Percentiles rank a stretch among this genome's conserved stretches.
phyloP scores from a whole-genome alignment of 306 rosid genomes.

The Vigna unguiculata region DNA sequence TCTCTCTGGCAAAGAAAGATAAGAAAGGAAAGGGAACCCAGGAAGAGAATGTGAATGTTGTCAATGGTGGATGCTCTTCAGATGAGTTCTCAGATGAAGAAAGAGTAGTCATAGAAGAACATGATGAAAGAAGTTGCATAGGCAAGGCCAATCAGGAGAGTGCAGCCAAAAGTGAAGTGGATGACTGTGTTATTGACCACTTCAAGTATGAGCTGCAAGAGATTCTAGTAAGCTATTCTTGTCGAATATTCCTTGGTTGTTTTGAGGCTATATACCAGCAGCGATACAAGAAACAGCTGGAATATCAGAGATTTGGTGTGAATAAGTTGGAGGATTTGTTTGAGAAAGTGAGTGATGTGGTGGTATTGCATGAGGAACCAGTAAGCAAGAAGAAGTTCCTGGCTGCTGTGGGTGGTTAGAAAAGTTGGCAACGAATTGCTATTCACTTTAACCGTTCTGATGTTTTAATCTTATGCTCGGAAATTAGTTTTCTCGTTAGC shows the following conservation, averaged over 20 bases:
- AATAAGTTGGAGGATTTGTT: constrained; percentile 76
- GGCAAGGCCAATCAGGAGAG: constrained; percentile 52
- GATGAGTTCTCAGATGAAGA: constrained; percentile 94
- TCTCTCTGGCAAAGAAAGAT: constrained; percentile 67
- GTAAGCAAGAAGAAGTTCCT: constrained; percentile 75
- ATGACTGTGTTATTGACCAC: constrained; percentile 55
- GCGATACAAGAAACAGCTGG: constrained; percentile 80
- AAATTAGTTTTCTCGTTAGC: constrained; percentile 40
- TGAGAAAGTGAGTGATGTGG: constrained; percentile 79
- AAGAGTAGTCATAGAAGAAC: constrained; percentile 69
- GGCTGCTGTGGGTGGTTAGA: constrained; percentile 67
- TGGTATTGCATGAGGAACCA: constrained; percentile 80
- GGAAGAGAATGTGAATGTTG: constrained; percentile 63
- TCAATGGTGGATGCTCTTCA: constrained; percentile 68
- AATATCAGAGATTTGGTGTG: constrained; percentile 69
- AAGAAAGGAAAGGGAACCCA: constrained; percentile 74
- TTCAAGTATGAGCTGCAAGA: constrained; percentile 89
- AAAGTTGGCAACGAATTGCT: constrained; percentile 23
- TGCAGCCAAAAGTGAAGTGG: constrained; percentile 48
- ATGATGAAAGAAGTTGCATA: constrained; percentile 46
- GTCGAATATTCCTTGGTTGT: constrained; percentile 72
- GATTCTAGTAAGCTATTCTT: constrained; percentile 95
- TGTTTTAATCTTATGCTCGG: constrained; percentile 45
- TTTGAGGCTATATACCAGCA: constrained; percentile 82
- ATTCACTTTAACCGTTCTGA: constrained; percentile 37